Evolutionary conservation across 2,329 filamentous ascomycete genomes (phyloP).

Genomic region (Cucurbitaria berberidis): DNA sequence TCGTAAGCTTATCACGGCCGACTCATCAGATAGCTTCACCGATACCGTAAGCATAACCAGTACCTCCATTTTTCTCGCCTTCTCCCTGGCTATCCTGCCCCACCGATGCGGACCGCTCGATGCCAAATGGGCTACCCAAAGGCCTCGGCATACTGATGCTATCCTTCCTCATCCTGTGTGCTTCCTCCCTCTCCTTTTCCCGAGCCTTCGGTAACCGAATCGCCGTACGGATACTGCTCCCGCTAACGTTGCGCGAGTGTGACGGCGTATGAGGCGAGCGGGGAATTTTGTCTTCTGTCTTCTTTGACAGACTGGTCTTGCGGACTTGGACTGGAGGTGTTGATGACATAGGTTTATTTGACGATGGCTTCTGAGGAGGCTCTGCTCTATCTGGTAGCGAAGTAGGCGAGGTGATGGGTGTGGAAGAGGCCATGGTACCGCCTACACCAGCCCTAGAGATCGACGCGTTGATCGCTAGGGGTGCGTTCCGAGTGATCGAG

Average conservation of each 20-base stretch:
- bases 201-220: slow-evolving; percentile 27
- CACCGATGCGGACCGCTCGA: slow-evolving; percentile 7
- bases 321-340: slow-evolving; percentile 2
- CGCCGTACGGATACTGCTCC: slow-evolving; percentile 28
- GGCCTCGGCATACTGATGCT: slow-evolving; percentile 33
- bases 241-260: slow-evolving; percentile 33
- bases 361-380: slow-evolving; percentile 2
- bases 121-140: slow-evolving; percentile 28
- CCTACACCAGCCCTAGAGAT: slow-evolving; percentile 32
- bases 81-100: not conserved
- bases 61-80: not conserved
- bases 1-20: not conserved
- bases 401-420: slow-evolving; percentile 27
- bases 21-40: slow-evolving; percentile 15
- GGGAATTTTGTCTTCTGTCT: slow-evolving; percentile 3
- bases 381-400: slow-evolving; percentile 16
- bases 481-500: slow-evolving; percentile 31
- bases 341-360: not conserved
- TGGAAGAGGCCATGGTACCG: slow-evolving; percentile 41
- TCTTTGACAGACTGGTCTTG: slow-evolving; percentile 13
- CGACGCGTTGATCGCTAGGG: slow-evolving; percentile 16
- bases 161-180: slow-evolving; percentile 30
- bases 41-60: slow-evolving; percentile 4
- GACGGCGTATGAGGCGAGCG: slow-evolving; percentile 12
- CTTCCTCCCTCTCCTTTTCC: slow-evolving; percentile 24